Conservation (phyloP, 768 basidiomycete genomes). For the Exidia glandulosa region DNA sequence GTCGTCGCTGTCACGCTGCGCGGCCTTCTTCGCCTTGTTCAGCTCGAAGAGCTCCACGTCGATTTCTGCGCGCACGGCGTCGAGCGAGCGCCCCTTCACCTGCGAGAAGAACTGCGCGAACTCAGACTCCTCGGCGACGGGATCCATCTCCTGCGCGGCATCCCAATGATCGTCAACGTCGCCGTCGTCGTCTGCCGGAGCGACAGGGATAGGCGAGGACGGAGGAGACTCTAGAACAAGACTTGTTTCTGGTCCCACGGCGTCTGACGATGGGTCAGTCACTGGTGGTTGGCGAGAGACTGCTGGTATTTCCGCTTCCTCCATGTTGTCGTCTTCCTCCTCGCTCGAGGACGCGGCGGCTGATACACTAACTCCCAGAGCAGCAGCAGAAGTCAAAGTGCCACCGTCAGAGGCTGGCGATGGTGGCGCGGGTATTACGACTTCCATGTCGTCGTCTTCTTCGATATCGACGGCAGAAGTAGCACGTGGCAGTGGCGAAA, state of each 20-base stretch:
- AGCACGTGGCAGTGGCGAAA: background rate
- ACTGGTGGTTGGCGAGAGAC: background rate
- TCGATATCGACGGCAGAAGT: background rate
- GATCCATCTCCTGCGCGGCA: slow-evolving; percentile 77
- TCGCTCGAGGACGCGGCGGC: slow-evolving; percentile 3
- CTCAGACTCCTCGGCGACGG: slow-evolving; percentile 69
- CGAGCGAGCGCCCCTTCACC: slow-evolving; percentile 77
- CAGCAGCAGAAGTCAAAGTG: background rate
- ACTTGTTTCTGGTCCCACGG: background rate
- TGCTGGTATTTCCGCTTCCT: slow-evolving; percentile 17
- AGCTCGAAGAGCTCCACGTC: slow-evolving; percentile 80
- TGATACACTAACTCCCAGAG: slow-evolving; percentile 18
- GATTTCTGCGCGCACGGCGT: slow-evolving; percentile 75
- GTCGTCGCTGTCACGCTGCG: slow-evolving; percentile 90
- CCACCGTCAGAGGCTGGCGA: background rate
- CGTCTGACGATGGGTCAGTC: too few relatives aligned
- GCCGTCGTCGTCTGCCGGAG: background rate
- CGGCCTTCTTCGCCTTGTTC: slow-evolving; percentile 74
- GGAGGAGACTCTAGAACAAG: background rate
- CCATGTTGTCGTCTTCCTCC: slow-evolving; percentile 31
- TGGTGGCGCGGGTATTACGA: slow-evolving; percentile 10
- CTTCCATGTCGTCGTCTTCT: slow-evolving; percentile 30
- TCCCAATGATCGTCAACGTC: slow-evolving; percentile 51
- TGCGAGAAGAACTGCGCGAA: slow-evolving; percentile 90
- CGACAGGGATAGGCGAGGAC: background rate